Percentiles rank a stretch among this genome's conserved stretches.
Evolutionary conservation across 768 basidiomycete species (phyloP).

Genomic region (Psilocybe sp.): DNA sequence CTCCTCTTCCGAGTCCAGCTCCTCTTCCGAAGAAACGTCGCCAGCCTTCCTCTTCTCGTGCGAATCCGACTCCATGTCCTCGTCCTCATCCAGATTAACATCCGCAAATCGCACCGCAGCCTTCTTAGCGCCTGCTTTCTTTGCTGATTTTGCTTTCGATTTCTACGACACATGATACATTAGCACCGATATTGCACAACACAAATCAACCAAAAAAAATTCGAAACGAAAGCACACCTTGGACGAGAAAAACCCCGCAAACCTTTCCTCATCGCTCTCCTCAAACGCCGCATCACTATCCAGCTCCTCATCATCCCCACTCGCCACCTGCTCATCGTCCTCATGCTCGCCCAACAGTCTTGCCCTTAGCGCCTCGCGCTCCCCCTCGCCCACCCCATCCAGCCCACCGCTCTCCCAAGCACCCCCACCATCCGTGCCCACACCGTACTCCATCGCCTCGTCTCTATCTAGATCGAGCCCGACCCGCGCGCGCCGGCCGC

Average conservation of each 20-base stretch:
- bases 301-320: constrained; percentile 81
- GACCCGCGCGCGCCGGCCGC: constrained; percentile 50
- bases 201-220: neutral
- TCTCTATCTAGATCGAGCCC: constrained; percentile 54
- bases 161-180: constrained; percentile 20
- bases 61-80: constrained; percentile 29
- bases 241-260: constrained; percentile 57
- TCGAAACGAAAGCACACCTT: constrained; percentile 33
- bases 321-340: constrained; percentile 54
- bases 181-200: too few species aligned
- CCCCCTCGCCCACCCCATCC: constrained; percentile 38
- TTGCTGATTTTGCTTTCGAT: constrained; percentile 20
- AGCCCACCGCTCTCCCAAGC: constrained; percentile 35
- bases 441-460: constrained; percentile 41
- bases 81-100: constrained; percentile 67
- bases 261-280: constrained; percentile 77
- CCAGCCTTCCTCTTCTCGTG: constrained; percentile 35
- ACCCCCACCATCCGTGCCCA: constrained; percentile 38
- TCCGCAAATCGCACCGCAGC: constrained; percentile 43
- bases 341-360: constrained; percentile 51
- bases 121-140: constrained; percentile 22
- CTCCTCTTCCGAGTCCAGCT: constrained; percentile 38
- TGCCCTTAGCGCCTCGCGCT: constrained; percentile 35
- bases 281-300: constrained; percentile 85
- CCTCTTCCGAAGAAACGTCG: constrained; percentile 37